Conservation (phyloP, 495 filamentous ascomycete genomes). For the Penicillium salamii region DNA sequence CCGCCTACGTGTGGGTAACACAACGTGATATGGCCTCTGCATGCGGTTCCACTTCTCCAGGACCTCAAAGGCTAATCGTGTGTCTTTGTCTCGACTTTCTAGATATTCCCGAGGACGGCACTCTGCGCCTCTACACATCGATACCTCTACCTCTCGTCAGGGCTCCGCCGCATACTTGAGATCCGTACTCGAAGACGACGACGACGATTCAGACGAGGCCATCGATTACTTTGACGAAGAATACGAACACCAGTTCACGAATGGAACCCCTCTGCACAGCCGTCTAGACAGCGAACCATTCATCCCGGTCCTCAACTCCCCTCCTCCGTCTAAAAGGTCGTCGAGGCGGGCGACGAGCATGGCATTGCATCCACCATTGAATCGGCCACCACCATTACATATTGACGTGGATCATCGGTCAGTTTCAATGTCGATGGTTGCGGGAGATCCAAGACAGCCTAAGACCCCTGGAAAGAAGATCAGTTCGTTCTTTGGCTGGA, state of each 20-base stretch:
- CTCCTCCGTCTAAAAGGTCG: slow-evolving; percentile 18
- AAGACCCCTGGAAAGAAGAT: slow-evolving; percentile 62
- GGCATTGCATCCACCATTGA: slow-evolving; percentile 38
- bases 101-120: slow-evolving; percentile 40
- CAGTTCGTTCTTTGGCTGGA: slow-evolving; percentile 70
- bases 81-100: slow-evolving; percentile 22
- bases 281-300: slow-evolving; percentile 51
- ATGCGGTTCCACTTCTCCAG: slow-evolving; percentile 22
- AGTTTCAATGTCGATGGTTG: slow-evolving; percentile 32
- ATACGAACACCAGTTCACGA: slow-evolving; percentile 38
- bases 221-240: slow-evolving; percentile 30
- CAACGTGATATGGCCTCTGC: slow-evolving; percentile 18
- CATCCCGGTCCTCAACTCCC: slow-evolving; percentile 42
- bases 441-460: slow-evolving; percentile 40
- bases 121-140: slow-evolving; percentile 34
- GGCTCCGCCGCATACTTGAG: slow-evolving; percentile 17
- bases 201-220: slow-evolving; percentile 28
- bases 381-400: slow-evolving; percentile 40
- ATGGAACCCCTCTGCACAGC: slow-evolving; percentile 42
- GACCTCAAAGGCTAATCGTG: slow-evolving; percentile 29
- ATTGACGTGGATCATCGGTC: slow-evolving; percentile 34
- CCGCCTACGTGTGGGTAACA: slow-evolving; percentile 4
- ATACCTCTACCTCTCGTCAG: slow-evolving; percentile 29
- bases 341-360: slow-evolving; percentile 41
- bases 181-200: slow-evolving; percentile 26